phyloP scores from a whole-genome alignment of 148 eudicot species.

The Silene uniflora region DNA sequence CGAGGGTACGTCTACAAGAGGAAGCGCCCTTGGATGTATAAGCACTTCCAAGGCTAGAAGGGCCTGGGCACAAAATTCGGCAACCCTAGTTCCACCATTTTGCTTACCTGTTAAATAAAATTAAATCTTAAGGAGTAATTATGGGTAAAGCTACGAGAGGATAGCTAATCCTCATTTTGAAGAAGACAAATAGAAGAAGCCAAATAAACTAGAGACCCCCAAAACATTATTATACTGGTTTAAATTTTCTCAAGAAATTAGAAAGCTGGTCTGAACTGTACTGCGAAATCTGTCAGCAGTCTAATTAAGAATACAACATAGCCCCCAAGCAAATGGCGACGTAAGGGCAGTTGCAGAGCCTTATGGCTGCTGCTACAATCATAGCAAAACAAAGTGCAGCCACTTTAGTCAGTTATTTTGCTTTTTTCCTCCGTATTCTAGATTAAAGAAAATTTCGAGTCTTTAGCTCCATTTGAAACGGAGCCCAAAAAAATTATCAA shows the following conservation, averaged over 20 bases:
- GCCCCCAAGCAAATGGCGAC: too few relatives aligned
- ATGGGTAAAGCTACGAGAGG: not conserved
- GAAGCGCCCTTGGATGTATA: conserved; percentile 76
- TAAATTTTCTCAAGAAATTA: not conserved
- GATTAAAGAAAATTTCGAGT: too few relatives aligned
- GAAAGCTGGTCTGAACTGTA: not conserved
- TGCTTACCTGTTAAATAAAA: conserved; percentile 45
- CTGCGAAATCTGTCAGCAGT: too few relatives aligned
- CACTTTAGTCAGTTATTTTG: too few relatives aligned
- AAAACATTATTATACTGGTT: not conserved
- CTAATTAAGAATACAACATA: too few relatives aligned
- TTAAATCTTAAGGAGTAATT: not conserved
- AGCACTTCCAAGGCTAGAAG: conserved; percentile 69
- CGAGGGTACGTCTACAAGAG: conserved; percentile 46
- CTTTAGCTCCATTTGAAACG: too few relatives aligned
- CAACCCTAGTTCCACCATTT: conserved; percentile 58
- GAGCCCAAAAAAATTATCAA: too few relatives aligned
- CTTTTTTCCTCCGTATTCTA: too few relatives aligned
- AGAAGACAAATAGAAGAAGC: not conserved
- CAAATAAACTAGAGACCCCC: not conserved
- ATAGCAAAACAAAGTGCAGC: too few relatives aligned
- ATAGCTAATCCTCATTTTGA: not conserved
- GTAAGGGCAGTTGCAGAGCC: too few relatives aligned
- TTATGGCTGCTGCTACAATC: too few relatives aligned
- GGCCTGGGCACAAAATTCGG: conserved; percentile 72